Conservation (phyloP, 78 protist species). For the Capsaspora owczarzaki region DNA sequence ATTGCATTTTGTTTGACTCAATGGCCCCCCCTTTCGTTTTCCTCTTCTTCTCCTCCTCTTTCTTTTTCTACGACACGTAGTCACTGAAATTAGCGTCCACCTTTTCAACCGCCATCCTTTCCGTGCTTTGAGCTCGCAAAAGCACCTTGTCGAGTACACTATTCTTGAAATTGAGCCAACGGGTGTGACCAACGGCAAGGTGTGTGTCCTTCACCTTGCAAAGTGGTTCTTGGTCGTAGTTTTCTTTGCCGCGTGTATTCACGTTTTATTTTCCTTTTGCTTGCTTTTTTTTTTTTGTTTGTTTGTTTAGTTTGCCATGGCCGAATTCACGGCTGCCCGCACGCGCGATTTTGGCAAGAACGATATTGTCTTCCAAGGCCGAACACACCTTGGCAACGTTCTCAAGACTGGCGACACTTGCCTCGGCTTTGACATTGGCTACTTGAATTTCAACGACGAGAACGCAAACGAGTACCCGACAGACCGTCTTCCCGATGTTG, state of each 20-base stretch:
- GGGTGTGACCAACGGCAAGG: conserved; percentile 42
- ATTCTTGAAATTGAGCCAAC: conserved; percentile 71
- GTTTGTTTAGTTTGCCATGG: conserved; percentile 27
- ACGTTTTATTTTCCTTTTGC: background rate
- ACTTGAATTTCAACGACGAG: conserved; percentile 44
- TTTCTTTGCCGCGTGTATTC: background rate
- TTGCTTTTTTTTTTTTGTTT: background rate
- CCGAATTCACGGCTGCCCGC: conserved; percentile 65
- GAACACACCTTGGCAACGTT: conserved; percentile 79
- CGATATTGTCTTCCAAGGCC: conserved; percentile 32
- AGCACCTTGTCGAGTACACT: conserved; percentile 55
- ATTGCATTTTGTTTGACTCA: too few relatives aligned
- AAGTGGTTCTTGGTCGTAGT: too few relatives aligned
- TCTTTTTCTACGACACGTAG: background rate
- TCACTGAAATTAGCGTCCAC: conserved; percentile 45
- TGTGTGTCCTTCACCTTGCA: background rate
- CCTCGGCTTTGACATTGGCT: conserved; percentile 53
- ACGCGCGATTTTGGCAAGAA: conserved; percentile 56
- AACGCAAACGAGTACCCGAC: conserved; percentile 18
- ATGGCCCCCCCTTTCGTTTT: background rate
- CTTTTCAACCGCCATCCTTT: conserved; percentile 74
- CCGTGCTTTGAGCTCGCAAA: conserved; percentile 32
- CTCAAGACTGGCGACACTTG: conserved; percentile 79
- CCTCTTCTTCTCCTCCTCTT: background rate
- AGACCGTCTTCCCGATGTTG: conserved; percentile 59